These are phyloP conservation scores for Apiospora sp. DNA, from an alignment of 2,329 filamentous ascomycete genomes.

Conservation along the genomic window DNA sequence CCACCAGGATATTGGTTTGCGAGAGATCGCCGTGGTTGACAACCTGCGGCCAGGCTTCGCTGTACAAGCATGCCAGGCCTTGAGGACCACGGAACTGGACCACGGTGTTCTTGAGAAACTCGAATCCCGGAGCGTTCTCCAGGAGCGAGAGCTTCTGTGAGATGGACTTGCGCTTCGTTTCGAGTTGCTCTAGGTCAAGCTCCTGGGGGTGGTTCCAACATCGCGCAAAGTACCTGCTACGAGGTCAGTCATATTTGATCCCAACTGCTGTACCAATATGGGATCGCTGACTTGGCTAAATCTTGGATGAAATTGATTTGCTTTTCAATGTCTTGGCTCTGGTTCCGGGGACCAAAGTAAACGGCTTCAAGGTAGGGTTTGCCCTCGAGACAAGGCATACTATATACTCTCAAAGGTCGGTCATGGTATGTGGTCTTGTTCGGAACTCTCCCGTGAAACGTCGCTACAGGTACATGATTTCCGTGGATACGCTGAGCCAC, in stretches of 20 bases:
- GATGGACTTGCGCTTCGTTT: not conserved
- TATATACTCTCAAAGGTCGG: not conserved
- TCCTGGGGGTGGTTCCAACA: not conserved
- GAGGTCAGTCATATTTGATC: not conserved
- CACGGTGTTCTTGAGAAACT: not conserved
- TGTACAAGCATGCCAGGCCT: constrained; percentile 38
- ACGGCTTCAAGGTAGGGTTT: not conserved
- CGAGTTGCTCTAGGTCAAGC: not conserved
- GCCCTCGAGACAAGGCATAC: not conserved
- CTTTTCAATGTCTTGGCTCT: not conserved
- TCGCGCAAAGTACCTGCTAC: not conserved
- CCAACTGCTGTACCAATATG: not conserved
- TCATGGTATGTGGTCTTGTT: not conserved
- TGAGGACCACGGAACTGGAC: not conserved
- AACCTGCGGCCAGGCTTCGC: constrained; percentile 39
- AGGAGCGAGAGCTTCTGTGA: not conserved
- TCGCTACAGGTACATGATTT: not conserved
- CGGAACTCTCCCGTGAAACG: not conserved
- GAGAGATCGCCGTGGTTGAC: constrained; percentile 42
- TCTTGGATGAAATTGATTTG: not conserved
- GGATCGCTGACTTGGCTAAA: not conserved
- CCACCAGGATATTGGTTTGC: constrained; percentile 41
- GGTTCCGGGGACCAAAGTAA: not conserved
- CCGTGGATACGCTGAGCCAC: not conserved
- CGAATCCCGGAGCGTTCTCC: not conserved